Conservation (phyloP, 1,284 basidiomycete species). For the Sporisorium graminicola region DNA sequence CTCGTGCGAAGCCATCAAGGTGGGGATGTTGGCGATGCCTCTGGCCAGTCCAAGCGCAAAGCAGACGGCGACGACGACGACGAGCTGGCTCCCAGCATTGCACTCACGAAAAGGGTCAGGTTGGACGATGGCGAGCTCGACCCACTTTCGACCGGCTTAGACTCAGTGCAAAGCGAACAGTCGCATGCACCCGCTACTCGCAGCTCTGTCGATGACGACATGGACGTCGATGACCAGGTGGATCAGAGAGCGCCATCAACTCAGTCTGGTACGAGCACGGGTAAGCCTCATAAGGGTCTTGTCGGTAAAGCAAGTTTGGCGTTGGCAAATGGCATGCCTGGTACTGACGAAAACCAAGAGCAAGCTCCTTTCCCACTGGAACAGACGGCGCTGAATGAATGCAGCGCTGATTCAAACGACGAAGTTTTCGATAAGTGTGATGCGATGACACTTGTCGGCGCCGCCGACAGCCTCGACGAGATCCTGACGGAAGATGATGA, state of each 20-base stretch:
- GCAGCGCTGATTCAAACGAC: neutral
- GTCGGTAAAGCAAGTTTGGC: neutral
- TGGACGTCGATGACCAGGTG: constrained; percentile 23
- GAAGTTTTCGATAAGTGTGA: neutral
- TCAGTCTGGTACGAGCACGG: neutral
- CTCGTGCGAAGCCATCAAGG: constrained; percentile 8
- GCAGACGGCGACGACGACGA: constrained; percentile 3
- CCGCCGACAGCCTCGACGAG: constrained; percentile 17
- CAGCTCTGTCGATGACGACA: constrained; percentile 1
- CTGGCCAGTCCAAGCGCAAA: constrained; percentile 26
- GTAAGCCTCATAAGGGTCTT: constrained; percentile 26
- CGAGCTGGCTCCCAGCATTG: neutral
- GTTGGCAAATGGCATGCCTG: neutral
- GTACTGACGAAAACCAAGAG: neutral
- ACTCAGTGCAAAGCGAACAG: neutral
- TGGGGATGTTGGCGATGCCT: neutral
- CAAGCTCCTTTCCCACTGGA: neutral
- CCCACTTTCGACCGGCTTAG: too few species aligned
- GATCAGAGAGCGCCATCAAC: neutral
- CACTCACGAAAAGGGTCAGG: constrained; percentile 8
- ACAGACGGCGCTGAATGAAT: neutral
- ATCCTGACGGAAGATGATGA: constrained; percentile 13
- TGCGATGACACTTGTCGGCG: neutral
- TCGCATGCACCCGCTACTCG: neutral
- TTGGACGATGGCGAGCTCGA: neutral